Evolutionary conservation across 2,329 filamentous ascomycete species (phyloP).

Genomic region (Aspergillus neoniger): DNA sequence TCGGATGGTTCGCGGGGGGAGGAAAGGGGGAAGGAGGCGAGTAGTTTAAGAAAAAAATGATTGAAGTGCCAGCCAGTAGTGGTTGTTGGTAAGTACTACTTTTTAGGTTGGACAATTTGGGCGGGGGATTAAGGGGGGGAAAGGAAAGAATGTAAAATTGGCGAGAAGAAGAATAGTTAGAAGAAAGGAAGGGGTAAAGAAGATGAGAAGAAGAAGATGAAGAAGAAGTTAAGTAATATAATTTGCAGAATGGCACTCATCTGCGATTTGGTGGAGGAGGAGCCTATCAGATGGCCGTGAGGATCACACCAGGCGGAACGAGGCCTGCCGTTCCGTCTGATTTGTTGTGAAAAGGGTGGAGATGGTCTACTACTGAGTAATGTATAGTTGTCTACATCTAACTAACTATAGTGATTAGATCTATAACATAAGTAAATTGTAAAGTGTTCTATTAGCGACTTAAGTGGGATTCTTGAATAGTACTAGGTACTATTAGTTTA

Average conservation of each 20-base stretch:
- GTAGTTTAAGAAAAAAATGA: background rate
- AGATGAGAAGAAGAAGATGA: constrained; percentile 10
- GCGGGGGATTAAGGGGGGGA: background rate
- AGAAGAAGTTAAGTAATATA: constrained; percentile 6
- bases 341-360: background rate
- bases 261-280: background rate
- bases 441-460: no score
- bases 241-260: background rate
- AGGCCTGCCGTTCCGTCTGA: constrained; percentile 27
- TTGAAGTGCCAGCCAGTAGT: background rate
- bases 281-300: constrained; percentile 14
- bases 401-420: no score
- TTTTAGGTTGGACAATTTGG: no score
- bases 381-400: no score
- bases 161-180: background rate
- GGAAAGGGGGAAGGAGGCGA: background rate
- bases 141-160: constrained; percentile 6
- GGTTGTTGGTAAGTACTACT: no score
- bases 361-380: no score
- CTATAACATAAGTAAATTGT: no score
- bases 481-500: no score
- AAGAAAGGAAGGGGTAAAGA: constrained; percentile 9
- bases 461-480: no score
- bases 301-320: constrained; percentile 41
- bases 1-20: no score